phyloP scores from a whole-genome alignment of 2,329 filamentous ascomycete species.

The Botryotinia globosa region DNA sequence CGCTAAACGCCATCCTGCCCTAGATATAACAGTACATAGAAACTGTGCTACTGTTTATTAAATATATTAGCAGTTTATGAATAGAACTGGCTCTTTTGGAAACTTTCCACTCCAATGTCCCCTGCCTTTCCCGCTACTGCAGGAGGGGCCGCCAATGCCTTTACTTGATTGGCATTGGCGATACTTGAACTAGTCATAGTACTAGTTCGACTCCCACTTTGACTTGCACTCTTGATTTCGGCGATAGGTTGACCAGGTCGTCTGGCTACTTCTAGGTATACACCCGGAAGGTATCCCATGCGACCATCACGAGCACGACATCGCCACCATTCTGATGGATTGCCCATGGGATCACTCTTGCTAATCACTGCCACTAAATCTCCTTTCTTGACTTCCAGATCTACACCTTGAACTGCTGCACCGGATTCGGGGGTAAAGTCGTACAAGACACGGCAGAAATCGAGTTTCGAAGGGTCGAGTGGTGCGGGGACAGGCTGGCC shows the following conservation, averaged over 20 bases:
- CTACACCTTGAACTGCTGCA: constrained; percentile 66
- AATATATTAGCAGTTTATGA: constrained; percentile 44
- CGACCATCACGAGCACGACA: constrained; percentile 87
- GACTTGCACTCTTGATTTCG: constrained; percentile 38
- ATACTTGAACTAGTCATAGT: constrained; percentile 40
- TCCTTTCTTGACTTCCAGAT: constrained; percentile 89
- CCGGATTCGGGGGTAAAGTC: constrained; percentile 83
- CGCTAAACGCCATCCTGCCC: constrained; percentile 4
- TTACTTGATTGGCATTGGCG: constrained; percentile 8
- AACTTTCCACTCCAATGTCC: constrained; percentile 65
- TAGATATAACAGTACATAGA: background rate
- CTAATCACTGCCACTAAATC: constrained; percentile 91
- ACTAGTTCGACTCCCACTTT: constrained; percentile 46
- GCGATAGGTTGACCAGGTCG: constrained; percentile 46
- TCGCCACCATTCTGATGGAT: constrained; percentile 94
- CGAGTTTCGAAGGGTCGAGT: constrained; percentile 84
- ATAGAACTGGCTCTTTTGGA: constrained; percentile 69
- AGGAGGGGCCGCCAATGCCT: constrained; percentile 42
- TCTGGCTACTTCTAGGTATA: constrained; percentile 77
- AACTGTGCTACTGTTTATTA: background rate
- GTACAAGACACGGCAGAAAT: constrained; percentile 93
- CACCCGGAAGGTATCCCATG: constrained; percentile 86
- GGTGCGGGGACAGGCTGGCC: constrained; percentile 46
- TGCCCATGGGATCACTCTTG: constrained; percentile 89
- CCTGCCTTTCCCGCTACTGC: constrained; percentile 57